Percentiles rank a stretch among this genome's conserved stretches.
These are phyloP conservation scores for Candida glaebosa DNA, from an alignment of 805 yeast species.

Conservation along the genomic window DNA sequence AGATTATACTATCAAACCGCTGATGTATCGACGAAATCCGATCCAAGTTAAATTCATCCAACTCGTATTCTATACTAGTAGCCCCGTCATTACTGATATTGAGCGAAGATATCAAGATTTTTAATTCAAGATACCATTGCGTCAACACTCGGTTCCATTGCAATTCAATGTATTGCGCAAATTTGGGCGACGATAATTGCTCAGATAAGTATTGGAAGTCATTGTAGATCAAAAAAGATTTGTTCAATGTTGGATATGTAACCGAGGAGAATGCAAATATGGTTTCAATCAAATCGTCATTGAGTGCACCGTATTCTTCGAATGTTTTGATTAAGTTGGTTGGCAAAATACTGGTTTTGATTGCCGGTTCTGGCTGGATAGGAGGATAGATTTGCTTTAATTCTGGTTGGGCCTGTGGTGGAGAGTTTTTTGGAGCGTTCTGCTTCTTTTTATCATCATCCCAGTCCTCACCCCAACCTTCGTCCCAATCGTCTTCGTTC, in stretches of 20 bases:
- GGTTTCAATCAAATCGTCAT: constrained; percentile 20
- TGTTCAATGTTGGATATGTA: constrained; percentile 28
- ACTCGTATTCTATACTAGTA: constrained; percentile 12
- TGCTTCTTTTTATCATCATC: constrained; percentile 4
- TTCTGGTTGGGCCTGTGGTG: constrained; percentile 2
- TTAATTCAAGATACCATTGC: constrained; percentile 16
- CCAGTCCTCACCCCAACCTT: constrained; percentile 38
- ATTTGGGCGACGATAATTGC: constrained; percentile 10
- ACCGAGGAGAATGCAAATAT: constrained; percentile 28
- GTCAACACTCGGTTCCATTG: constrained; percentile 20
- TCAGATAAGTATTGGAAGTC: constrained; percentile 27
- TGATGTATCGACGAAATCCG: constrained; percentile 17
- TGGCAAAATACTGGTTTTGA: constrained; percentile 13
- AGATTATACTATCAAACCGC: constrained; percentile 17
- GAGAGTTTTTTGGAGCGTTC: background rate
- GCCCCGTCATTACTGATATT: constrained; percentile 14
- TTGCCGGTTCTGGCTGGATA: constrained; percentile 1
- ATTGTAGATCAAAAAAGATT: constrained; percentile 34
- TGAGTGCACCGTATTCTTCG: constrained; percentile 19
- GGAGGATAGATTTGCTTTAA: background rate
- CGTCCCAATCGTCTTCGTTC: constrained; percentile 15
- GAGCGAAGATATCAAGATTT: constrained; percentile 12
- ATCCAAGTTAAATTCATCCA: constrained; percentile 17
- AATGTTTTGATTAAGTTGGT: constrained; percentile 18
- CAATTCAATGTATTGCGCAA: constrained; percentile 15